Base-by-base conservation (phyloP, 768 basidiomycete species). In the Tulasnella sp. region DNA sequence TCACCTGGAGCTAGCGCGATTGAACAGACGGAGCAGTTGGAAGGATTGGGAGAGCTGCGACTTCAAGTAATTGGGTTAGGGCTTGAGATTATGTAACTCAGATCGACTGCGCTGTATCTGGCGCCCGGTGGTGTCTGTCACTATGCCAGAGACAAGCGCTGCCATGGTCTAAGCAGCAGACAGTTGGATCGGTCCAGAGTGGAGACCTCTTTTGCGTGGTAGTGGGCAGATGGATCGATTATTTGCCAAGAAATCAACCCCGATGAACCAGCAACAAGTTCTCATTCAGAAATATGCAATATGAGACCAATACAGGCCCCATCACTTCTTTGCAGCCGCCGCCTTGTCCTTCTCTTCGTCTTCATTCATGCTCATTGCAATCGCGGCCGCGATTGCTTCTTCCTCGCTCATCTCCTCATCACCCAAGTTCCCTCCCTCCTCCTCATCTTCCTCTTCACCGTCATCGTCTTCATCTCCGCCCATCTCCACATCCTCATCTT, bases 291-390 rank as follows among this genome's bases (percentile, higher is more conserved):
- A n/a, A n/a, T n/a, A n/a, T n/a, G n/a, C n/a, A n/a, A n/a, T n/a
- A n/a, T n/a, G n/a, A n/a, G n/a, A n/a, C n/a, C n/a, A n/a, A n/a
- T 83, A 85, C 1, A 83, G 74, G 60, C 83, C n/a, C n/a, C n/a
- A n/a, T n/a, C 30, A 51, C 29, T 29, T 34, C 51, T 48, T 54
- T 30, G 46, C 30, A 44, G 19, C 41, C 43, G 44, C 48, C 24
- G 63, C 51, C 48, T 61, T 50, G 7, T 77, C 70, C 42, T 78
- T 71, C 50, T 80, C 75, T 60, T 80, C 75, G 60, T 79, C 75
- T 49, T 76, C 75, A 67, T 83, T 78, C 87, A 94, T 85, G 68
- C 92, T 94, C 90, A 94, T 90, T 70, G 82, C 83, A 65, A 96
- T 97, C 12, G 94, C 96, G 48, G 81, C 75, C 48, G 84, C 82